A percentile compares a stretch with the other conserved stretches of the same genome.
phyloP scores from a whole-genome alignment of 164 flowering plant genomes.

The Magnolia kwangsiensis region DNA sequence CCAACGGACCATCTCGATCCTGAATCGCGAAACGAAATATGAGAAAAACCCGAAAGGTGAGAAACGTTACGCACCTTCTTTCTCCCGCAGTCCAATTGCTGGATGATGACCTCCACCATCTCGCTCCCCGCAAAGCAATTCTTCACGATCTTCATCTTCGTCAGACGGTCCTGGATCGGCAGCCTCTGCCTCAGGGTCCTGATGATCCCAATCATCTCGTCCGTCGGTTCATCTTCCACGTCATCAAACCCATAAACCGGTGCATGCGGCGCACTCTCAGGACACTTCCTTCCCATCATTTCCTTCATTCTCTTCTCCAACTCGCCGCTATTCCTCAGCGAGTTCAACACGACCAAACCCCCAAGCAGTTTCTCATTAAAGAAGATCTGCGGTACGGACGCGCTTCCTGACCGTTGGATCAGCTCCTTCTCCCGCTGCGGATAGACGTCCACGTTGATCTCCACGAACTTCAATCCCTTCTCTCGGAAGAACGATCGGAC shows the following conservation, averaged over 20 bases:
- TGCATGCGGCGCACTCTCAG: conserved; percentile 55
- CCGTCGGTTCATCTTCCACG: conserved; percentile 36
- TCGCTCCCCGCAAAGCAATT: conserved; percentile 79
- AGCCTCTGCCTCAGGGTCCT: conserved; percentile 65
- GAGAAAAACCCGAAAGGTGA: not conserved
- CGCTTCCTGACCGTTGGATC: conserved; percentile 49
- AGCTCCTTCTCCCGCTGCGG: conserved; percentile 71
- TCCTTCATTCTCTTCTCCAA: conserved; percentile 58
- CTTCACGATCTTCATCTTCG: conserved; percentile 77
- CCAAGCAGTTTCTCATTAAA: conserved; percentile 81
- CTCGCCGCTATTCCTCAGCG: conserved; percentile 71
- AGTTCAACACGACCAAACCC: conserved; percentile 77
- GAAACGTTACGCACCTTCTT: conserved; percentile 42
- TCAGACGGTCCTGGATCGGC: conserved; percentile 78
- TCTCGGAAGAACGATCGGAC: conserved; percentile 64
- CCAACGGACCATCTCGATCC: not conserved
- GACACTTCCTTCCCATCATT: conserved; percentile 47
- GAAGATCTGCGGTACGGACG: conserved; percentile 77
- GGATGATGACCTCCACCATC: conserved; percentile 59
- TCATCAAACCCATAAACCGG: conserved; percentile 88
- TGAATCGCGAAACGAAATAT: not conserved
- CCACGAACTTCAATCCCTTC: conserved; percentile 54
- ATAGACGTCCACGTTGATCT: conserved; percentile 86
- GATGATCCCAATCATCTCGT: conserved; percentile 50
- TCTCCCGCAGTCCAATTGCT: conserved; percentile 62